These are phyloP conservation scores for Musa troglodytarum DNA, from an alignment of 176 grass and related monocot genomes.

Conservation along the genomic window DNA sequence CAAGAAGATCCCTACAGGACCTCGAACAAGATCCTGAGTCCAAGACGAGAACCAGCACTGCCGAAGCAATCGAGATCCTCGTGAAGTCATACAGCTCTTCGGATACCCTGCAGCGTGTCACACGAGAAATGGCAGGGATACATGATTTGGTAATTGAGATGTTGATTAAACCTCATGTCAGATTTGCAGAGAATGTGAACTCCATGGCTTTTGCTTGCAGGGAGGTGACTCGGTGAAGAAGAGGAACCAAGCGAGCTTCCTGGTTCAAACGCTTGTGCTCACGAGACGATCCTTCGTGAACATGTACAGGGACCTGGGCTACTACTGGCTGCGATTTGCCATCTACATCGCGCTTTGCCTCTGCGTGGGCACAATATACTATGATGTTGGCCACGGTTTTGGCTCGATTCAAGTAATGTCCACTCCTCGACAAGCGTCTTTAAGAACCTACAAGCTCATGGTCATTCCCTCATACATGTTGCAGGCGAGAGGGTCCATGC, in stretches of 20 bases:
- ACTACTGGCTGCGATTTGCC: conserved; percentile 77
- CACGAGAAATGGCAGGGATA: conserved; percentile 36
- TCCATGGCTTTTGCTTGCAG: conserved; percentile 16
- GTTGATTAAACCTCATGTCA: conserved; percentile 35
- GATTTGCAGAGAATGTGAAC: not conserved
- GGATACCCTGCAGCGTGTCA: conserved; percentile 29
- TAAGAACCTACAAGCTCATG: not conserved
- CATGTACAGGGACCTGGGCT: conserved; percentile 89
- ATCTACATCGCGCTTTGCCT: conserved; percentile 68
- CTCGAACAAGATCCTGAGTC: conserved; percentile 27
- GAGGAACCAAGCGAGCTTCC: conserved; percentile 52
- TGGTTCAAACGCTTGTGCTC: conserved; percentile 56
- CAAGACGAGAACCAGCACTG: conserved; percentile 21
- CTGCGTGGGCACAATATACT: conserved; percentile 75
- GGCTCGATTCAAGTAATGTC: conserved; percentile 56
- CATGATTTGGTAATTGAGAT: too few relatives aligned
- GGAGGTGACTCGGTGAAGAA: conserved; percentile 39
- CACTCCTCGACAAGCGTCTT: not conserved
- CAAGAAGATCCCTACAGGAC: conserved; percentile 13
- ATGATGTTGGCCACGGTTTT: conserved; percentile 44
- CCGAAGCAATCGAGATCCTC: conserved; percentile 44
- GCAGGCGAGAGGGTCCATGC: conserved; percentile 79
- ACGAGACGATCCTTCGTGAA: conserved; percentile 80
- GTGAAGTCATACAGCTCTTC: conserved; percentile 59
- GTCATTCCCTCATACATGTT: not conserved